Base-by-base conservation (phyloP, 2,329 filamentous ascomycete genomes). In the Aspergillus viridinutans region DNA sequence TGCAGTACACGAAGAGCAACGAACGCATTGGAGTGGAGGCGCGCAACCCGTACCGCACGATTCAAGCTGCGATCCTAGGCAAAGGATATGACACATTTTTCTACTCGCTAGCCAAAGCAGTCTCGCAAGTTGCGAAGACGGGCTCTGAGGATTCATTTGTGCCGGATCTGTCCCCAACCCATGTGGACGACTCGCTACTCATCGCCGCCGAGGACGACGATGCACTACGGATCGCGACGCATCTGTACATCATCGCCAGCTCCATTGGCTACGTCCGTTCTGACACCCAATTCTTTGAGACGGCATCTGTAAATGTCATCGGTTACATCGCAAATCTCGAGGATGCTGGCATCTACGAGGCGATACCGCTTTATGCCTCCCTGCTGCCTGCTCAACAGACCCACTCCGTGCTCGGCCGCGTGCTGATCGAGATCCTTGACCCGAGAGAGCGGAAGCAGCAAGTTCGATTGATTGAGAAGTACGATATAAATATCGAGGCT, bases 281-380 rank as follows among this genome's bases (percentile, higher is more conserved):
- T 20, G 77, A 80, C 29, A 74, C 80, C 35, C 76, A 79, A 52
- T 81, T 81, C 17, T 83, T 87, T 62, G 89, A 96, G 67, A 90
- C 90, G 1, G 69, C 71, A 3, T 72, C 73, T 7, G 58, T 74
- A 66, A 85, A 93, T 49, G 80, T 97, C 53, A 85, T 89, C 1
- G 87, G 85, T 3, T 97, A 97, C 70, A 88, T 95, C 55, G 89
- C 89, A 65, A 87, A 89, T 59, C 77, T 99, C 40, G 85, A 90
- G 47, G 81, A 88, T 49, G 84, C 85, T 17, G 85, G 86, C 35
- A 84, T 94, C 54, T 85, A 89, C 58, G 87, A 93, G 60, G 77
- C 94, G 45, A 89, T 96, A 55, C 92, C 94, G 0, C 78, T 96
- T 0, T 99, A 99, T 72, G 92, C 90, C 60, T 91, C 91, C 8